Conservation (phyloP, 768 basidiomycete species). For the Gloeostereum incarnatum region DNA sequence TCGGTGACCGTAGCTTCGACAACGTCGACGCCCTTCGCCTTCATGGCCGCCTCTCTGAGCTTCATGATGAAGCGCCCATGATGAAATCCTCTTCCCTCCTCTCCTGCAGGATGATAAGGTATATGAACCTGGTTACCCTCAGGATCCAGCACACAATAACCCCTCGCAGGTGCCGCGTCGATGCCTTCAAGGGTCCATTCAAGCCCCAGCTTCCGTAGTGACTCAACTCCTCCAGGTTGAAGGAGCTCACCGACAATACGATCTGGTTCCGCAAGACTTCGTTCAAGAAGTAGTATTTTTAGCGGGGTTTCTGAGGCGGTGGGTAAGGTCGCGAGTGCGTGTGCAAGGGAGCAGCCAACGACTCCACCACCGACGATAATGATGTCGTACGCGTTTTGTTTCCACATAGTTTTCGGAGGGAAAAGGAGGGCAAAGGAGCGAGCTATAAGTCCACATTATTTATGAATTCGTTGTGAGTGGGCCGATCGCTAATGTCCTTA, state of each 20-base stretch:
- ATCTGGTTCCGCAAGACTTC: slow-evolving; percentile 88
- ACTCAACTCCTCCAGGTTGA: slow-evolving; percentile 83
- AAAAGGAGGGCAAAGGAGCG: background rate
- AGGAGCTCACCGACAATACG: slow-evolving; percentile 96
- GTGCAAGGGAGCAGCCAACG: slow-evolving; percentile 81
- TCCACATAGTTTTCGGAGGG: background rate
- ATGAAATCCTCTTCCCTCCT: slow-evolving; percentile 84
- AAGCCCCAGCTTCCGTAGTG: slow-evolving; percentile 72
- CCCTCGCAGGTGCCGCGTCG: slow-evolving; percentile 72
- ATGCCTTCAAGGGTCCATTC: slow-evolving; percentile 74
- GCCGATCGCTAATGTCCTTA: no score
- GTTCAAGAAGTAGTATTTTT: slow-evolving; percentile 79
- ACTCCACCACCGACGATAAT: slow-evolving; percentile 91
- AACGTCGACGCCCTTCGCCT: slow-evolving; percentile 60
- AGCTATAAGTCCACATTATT: no score
- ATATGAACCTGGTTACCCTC: slow-evolving; percentile 67
- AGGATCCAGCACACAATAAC: slow-evolving; percentile 68
- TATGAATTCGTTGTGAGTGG: no score
- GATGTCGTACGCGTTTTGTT: slow-evolving; percentile 48
- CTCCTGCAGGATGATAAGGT: slow-evolving; percentile 69
- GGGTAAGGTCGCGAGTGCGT: slow-evolving; percentile 61
- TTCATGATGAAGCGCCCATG: slow-evolving; percentile 86
- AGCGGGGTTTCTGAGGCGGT: slow-evolving; percentile 39
- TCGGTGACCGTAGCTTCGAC: slow-evolving; percentile 81
- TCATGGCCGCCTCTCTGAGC: slow-evolving; percentile 56